Evolutionary conservation across 2,329 filamentous ascomycete species (phyloP).

Genomic region (Penicillium capsulatum): DNA sequence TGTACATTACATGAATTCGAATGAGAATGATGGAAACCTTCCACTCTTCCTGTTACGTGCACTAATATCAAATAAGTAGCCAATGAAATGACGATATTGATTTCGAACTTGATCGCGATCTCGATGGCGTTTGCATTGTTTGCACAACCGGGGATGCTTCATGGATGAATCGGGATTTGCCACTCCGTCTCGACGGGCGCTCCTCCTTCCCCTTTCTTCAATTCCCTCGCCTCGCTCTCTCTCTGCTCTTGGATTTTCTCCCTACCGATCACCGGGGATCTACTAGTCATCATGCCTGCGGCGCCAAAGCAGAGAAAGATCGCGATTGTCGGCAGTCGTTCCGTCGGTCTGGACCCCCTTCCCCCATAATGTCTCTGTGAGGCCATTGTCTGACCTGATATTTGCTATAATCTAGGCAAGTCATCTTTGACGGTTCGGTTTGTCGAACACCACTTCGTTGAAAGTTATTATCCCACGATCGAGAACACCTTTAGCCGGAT

Average conservation of each 20-base stretch:
- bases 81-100: too few species aligned
- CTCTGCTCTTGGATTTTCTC: constrained; percentile 1
- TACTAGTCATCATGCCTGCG: constrained; percentile 54
- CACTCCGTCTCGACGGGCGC: neutral
- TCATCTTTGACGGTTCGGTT: constrained; percentile 95
- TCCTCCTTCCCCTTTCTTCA: too few species aligned
- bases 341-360: constrained; percentile 62
- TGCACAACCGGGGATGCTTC: too few species aligned
- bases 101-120: too few species aligned
- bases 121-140: too few species aligned
- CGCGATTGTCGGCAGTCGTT: constrained; percentile 90
- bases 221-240: too few species aligned
- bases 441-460: constrained; percentile 96
- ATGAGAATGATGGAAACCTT: too few species aligned
- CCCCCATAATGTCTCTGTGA: neutral
- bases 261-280: neutral
- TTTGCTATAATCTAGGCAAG: constrained; percentile 64
- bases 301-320: constrained; percentile 87
- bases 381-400: constrained; percentile 2
- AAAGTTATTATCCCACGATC: constrained; percentile 98
- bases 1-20: too few species aligned
- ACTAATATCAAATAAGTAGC: too few species aligned
- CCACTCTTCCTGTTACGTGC: too few species aligned
- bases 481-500: constrained; percentile 98
- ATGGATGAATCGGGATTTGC: too few species aligned